Percentiles rank a stretch among this genome's conserved stretches.
These are phyloP conservation scores for Neopestalotiopsis sp. DNA, from an alignment of 2,329 filamentous ascomycete species.

Conservation along the genomic window DNA sequence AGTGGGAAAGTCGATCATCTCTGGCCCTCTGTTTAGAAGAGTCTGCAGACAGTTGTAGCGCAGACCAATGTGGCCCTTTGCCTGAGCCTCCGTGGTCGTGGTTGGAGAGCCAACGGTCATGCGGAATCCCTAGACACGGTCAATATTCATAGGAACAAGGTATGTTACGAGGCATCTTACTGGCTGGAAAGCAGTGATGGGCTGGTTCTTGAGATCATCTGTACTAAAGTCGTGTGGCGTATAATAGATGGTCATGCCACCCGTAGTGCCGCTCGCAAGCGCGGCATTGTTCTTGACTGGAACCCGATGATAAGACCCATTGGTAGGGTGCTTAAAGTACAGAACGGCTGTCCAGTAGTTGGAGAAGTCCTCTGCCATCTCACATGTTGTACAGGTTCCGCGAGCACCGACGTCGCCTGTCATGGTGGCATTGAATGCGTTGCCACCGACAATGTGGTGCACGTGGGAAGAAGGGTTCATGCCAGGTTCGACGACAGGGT, in stretches of 20 bases:
- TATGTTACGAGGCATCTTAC: conserved; percentile 27
- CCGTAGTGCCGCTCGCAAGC: conserved; percentile 32
- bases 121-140: conserved; percentile 9
- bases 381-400: conserved; percentile 35
- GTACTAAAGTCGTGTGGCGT: conserved; percentile 31
- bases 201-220: neutral
- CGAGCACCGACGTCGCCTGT: conserved; percentile 30
- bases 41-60: conserved; percentile 6
- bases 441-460: conserved; percentile 38
- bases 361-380: conserved; percentile 25
- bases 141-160: neutral
- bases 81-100: neutral
- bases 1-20: conserved; percentile 24
- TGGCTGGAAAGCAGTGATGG: conserved; percentile 41
- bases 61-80: conserved; percentile 3
- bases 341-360: conserved; percentile 15
- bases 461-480: conserved; percentile 32
- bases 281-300: conserved; percentile 36
- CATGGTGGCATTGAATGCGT: conserved; percentile 38
- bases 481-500: conserved; percentile 36
- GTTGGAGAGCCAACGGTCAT: conserved; percentile 16
- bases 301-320: conserved; percentile 36
- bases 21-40: conserved; percentile 23
- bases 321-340: conserved; percentile 28
- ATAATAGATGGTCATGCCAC: conserved; percentile 38